Conservation (phyloP, 805 yeast genomes). For the Candida arabinofermentans region DNA sequence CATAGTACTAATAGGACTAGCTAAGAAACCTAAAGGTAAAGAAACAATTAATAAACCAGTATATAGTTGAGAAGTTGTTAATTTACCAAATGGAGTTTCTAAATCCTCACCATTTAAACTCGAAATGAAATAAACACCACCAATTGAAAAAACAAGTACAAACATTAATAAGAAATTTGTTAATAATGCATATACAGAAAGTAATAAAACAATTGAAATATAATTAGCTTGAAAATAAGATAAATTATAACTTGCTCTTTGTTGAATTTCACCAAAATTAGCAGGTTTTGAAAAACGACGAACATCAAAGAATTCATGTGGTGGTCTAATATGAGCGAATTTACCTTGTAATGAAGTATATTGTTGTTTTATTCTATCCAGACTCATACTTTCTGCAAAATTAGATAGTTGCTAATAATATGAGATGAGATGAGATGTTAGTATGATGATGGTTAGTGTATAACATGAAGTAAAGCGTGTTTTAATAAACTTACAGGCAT, state of each 20-base stretch:
- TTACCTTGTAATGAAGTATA: constrained; percentile 53
- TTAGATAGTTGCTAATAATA: constrained; percentile 31
- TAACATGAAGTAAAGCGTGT: neutral
- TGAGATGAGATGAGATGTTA: constrained; percentile 4
- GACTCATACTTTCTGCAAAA: constrained; percentile 43
- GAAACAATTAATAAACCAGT: constrained; percentile 75
- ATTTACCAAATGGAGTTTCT: constrained; percentile 66
- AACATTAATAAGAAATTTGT: constrained; percentile 83
- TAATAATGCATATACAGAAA: constrained; percentile 79
- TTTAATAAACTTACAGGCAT: constrained; percentile 35
- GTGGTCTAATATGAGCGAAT: constrained; percentile 74
- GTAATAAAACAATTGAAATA: constrained; percentile 61
- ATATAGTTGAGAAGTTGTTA: constrained; percentile 82
- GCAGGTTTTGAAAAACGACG: constrained; percentile 88
- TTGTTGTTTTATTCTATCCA: constrained; percentile 40
- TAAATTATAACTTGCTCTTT: constrained; percentile 82
- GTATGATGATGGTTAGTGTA: constrained; percentile 10
- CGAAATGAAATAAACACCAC: constrained; percentile 76
- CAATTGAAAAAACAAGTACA: constrained; percentile 68
- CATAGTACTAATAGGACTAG: constrained; percentile 65
- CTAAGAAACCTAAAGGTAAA: constrained; percentile 40
- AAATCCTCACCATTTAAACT: constrained; percentile 81
- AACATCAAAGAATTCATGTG: constrained; percentile 90
- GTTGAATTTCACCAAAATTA: constrained; percentile 84
- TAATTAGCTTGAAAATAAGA: constrained; percentile 88